Conservation (phyloP, 2,329 filamentous ascomycete genomes). For the Alternaria postmessia region DNA sequence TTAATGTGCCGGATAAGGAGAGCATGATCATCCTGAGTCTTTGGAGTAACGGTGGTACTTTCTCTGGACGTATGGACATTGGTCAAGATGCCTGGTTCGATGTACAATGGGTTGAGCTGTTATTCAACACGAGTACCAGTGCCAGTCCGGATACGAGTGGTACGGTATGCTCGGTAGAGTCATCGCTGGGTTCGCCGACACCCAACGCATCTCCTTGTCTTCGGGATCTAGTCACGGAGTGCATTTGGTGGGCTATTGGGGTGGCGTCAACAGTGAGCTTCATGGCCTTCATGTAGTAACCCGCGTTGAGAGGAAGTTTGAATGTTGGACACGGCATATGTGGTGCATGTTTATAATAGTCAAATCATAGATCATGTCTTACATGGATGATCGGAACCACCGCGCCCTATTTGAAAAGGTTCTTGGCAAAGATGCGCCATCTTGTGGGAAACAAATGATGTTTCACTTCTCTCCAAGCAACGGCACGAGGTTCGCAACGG, state of each 20-base stretch:
- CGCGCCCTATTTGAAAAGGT: too few species aligned
- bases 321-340: too few species aligned
- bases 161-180: conserved; percentile 6
- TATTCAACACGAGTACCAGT: conserved; percentile 16
- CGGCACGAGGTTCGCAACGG: too few species aligned
- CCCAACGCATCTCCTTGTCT: background rate
- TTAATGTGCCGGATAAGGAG: conserved; percentile 15
- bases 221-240: background rate
- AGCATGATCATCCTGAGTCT: conserved; percentile 20
- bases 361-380: too few species aligned
- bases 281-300: background rate
- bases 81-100: conserved; percentile 18
- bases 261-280: background rate
- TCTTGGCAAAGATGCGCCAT: too few species aligned
- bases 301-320: rapidly evolving
- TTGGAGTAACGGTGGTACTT: conserved; percentile 21
- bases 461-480: too few species aligned
- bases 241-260: background rate
- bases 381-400: too few species aligned
- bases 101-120: conserved; percentile 21
- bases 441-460: rapidly evolving
- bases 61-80: conserved; percentile 16
- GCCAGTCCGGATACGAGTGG: background rate
- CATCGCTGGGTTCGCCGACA: conserved; percentile 5
- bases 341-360: too few species aligned